phyloP scores from a whole-genome alignment of 2,329 filamentous ascomycete species.

The Colletotrichum sp. region DNA sequence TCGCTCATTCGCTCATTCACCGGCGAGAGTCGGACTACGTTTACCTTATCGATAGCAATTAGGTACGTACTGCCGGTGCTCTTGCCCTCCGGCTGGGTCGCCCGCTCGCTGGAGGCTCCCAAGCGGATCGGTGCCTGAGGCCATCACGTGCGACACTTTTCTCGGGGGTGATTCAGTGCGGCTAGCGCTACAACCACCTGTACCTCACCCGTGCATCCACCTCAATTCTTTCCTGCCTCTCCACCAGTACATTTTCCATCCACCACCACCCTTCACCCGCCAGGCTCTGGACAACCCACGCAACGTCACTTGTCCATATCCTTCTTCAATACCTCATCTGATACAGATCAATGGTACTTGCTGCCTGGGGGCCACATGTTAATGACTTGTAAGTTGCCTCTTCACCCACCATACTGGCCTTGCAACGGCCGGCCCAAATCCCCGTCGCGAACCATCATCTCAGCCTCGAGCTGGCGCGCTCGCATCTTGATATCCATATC shows the following conservation, averaged over 20 bases:
- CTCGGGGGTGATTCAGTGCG: conserved; percentile 19
- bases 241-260: conserved; percentile 30
- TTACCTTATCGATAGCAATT: background rate
- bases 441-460: conserved; percentile 40
- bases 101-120: background rate
- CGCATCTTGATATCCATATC: conserved; percentile 39
- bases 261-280: conserved; percentile 20
- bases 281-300: conserved; percentile 18
- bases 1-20: conserved; percentile 1
- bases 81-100: background rate
- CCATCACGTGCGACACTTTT: background rate
- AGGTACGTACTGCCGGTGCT: background rate
- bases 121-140: conserved; percentile 3
- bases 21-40: background rate
- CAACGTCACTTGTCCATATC: conserved; percentile 12
- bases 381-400: conserved; percentile 56
- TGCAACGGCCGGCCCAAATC: conserved; percentile 36
- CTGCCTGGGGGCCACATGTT: conserved; percentile 46
- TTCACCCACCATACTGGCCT: conserved; percentile 29
- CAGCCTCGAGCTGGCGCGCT: conserved; percentile 31
- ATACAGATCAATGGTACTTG: conserved; percentile 23
- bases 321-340: conserved; percentile 6
- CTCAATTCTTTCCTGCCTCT: conserved; percentile 44
- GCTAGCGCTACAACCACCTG: conserved; percentile 22
- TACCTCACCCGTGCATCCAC: conserved; percentile 28